A percentile compares a stretch with the other conserved stretches of the same genome.
Evolutionary conservation across 192 early-diverging fungal genomes (phyloP).

Genomic region (Rhizophagus sp.): DNA sequence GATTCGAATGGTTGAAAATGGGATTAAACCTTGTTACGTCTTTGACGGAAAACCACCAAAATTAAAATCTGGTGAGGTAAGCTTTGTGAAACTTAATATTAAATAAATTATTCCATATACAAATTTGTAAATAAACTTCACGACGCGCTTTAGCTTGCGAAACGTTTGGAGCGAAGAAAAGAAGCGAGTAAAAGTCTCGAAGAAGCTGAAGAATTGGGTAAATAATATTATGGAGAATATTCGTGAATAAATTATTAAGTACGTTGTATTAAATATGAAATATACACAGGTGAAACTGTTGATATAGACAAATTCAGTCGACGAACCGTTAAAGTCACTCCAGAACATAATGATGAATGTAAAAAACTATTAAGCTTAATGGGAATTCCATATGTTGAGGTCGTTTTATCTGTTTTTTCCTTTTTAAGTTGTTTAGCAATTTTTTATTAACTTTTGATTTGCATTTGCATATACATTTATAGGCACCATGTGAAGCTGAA

Average conservation of each 20-base stretch:
- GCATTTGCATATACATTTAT: neutral
- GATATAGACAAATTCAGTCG: constrained; percentile 85
- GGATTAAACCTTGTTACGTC: constrained; percentile 95
- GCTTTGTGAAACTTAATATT: constrained; percentile 1
- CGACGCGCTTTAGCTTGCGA: constrained; percentile 53
- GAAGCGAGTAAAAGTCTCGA: constrained; percentile 70
- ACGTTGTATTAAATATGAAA: neutral
- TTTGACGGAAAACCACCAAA: constrained; percentile 98
- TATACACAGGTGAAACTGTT: constrained; percentile 61
- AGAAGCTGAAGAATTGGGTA: constrained; percentile 70
- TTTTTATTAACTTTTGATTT: constrained; percentile 12
- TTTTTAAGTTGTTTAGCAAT: neutral
- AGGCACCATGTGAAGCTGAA: constrained; percentile 96
- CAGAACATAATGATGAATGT: constrained; percentile 93
- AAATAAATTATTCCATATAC: neutral
- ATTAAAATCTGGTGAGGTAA: constrained; percentile 88
- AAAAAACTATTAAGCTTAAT: constrained; percentile 83
- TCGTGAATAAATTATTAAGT: neutral
- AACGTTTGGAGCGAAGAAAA: constrained; percentile 70
- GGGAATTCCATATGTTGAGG: constrained; percentile 90
- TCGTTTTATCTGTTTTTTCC: constrained; percentile 26
- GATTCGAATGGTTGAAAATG: constrained; percentile 93
- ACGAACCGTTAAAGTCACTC: constrained; percentile 89
- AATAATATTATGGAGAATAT: neutral
- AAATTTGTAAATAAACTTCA: constrained; percentile 8